Base-by-base conservation (phyloP, 768 basidiomycete genomes). In the Lactarius pseudohatsudake region DNA sequence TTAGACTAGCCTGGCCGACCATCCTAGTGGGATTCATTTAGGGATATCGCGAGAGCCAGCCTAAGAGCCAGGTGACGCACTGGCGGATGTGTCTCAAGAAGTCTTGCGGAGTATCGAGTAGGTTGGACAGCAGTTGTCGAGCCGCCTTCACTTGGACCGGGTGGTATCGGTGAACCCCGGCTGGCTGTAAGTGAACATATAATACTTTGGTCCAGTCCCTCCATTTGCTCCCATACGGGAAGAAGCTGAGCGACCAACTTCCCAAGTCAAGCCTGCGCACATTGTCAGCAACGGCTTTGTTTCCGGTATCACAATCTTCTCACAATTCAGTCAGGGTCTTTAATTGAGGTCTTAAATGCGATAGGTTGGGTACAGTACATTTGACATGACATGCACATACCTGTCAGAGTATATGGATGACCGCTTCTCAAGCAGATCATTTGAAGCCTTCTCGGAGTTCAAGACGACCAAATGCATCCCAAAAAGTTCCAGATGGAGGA, bases 151-250 rank as follows among this genome's bases (percentile, higher is more conserved):
- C 40, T 63, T 77, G 73, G 20, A 69, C 70, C 45, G 76, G 71
- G 40, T 76, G 73, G 64, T 78, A 79, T 8, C 72, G 61, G 7
- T 63, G 59, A 0, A 75, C 69, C 1, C 77, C 77, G 20, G 72
- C 70, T 2, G 73, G 69, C 57, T 79, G 77, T 64, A 83, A 80
- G 62, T 81, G 76, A 60, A 78, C 72, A 55, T 77, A 75, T 67
- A 84, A 81, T 13, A 77, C 58, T 20, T 77, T 75, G 7, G 82
- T 77, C 30, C 78, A 77, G 7, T 75, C 74, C 58, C 75, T 78
- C 82, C 83, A 83, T 13, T 43, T 43, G 43, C 76, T 72, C 28
- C 79, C 79, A 57, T 82, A 82, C 5, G 74, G 74, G 75, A 81
- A 76, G 56, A 77, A 70, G 2, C 76, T 76, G 57, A 82, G 76